These are phyloP conservation scores for Backusella australiensis DNA, from an alignment of 192 early-diverging fungal genomes.

Conservation along the genomic window DNA sequence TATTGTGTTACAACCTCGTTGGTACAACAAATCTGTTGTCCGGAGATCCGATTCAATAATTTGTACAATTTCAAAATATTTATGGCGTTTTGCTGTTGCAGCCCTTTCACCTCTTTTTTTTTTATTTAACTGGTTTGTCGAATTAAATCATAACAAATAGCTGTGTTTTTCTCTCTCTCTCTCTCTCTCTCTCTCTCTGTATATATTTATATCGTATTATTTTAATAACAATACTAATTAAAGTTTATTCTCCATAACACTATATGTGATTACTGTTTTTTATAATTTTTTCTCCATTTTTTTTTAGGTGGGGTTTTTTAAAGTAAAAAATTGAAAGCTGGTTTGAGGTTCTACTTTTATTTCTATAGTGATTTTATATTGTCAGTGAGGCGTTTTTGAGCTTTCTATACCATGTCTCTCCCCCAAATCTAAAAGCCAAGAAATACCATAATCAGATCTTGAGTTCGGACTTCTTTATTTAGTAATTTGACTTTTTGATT, in stretches of 20 bases:
- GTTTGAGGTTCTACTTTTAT: neutral
- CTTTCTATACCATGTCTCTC: neutral
- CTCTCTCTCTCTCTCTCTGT: too few species aligned
- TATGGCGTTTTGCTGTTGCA: neutral
- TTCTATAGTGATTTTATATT: neutral
- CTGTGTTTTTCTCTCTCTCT: too few species aligned
- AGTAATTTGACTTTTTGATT: conserved; percentile 2
- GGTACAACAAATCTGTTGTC: neutral
- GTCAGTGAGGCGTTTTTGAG: neutral
- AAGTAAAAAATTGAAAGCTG: neutral
- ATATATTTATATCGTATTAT: too few species aligned
- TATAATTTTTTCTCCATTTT: too few species aligned
- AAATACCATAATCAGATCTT: neutral
- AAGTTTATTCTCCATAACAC: too few species aligned
- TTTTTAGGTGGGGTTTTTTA: neutral
- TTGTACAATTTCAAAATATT: neutral
- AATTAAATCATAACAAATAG: too few species aligned
- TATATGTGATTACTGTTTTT: too few species aligned
- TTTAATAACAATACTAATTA: too few species aligned
- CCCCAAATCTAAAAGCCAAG: neutral
- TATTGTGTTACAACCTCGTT: neutral
- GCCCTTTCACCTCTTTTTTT: neutral
- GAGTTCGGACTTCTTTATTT: neutral
- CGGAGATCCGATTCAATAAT: neutral
- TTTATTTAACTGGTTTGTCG: too few species aligned